phyloP scores from a whole-genome alignment of 2,329 filamentous ascomycete species.

The Whalleya microplaca region DNA sequence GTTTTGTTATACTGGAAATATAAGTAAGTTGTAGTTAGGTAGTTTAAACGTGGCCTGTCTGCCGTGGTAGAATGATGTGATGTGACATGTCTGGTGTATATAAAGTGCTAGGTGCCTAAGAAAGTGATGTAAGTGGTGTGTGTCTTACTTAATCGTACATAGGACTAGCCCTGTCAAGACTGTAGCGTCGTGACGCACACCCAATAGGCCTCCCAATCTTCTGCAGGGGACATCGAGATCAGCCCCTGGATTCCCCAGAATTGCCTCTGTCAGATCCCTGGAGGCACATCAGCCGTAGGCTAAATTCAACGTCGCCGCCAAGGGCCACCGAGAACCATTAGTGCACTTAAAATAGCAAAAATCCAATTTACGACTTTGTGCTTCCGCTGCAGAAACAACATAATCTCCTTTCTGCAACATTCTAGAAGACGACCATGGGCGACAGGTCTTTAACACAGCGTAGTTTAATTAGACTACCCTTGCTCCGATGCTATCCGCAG shows the following conservation, averaged over 20 bases:
- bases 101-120: neutral
- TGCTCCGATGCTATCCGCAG: conserved; percentile 18
- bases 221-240: conserved; percentile 15
- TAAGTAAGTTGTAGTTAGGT: neutral
- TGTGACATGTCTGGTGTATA: neutral
- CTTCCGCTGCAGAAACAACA: neutral
- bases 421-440: conserved; percentile 9
- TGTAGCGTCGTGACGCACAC: neutral
- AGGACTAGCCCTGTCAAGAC: neutral
- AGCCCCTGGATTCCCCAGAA: conserved; percentile 12
- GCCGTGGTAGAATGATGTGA: neutral
- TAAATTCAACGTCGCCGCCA: conserved; percentile 28
- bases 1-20: neutral
- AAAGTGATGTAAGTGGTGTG: neutral
- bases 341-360: conserved; percentile 12
- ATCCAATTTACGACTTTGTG: conserved; percentile 10
- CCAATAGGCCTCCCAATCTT: conserved; percentile 3
- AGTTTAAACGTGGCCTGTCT: neutral
- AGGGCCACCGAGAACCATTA: conserved; percentile 16
- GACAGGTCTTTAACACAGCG: neutral
- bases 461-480: neutral
- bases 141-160: neutral
- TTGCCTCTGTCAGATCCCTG: conserved; percentile 15
- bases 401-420: neutral
- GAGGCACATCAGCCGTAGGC: conserved; percentile 29